A percentile compares a stretch with the other conserved stretches of the same genome.
Evolutionary conservation across 306 rosid species (phyloP).

Genomic region (Trifolium fragiferum): DNA sequence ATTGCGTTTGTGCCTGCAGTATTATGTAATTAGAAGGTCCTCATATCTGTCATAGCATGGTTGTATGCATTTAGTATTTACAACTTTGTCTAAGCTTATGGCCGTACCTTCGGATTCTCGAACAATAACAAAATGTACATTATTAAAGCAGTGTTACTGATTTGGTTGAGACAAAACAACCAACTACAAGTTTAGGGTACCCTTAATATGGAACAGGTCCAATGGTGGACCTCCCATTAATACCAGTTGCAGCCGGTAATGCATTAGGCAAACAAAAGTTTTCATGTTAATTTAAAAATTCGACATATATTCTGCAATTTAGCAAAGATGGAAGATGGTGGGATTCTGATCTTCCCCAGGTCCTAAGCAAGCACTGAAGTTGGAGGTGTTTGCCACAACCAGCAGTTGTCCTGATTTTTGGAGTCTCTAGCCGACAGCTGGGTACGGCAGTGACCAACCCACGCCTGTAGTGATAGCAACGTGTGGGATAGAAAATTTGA

Average conservation of each 20-base stretch:
- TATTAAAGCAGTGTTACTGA: no score
- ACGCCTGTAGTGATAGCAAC: background rate
- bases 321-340: background rate
- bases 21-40: background rate
- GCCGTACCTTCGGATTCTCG: no score
- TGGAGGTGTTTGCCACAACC: background rate
- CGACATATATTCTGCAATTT: background rate
- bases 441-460: background rate
- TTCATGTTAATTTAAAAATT: background rate
- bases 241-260: background rate
- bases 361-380: background rate
- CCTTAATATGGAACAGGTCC: background rate
- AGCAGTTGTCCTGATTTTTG: background rate
- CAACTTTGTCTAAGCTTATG: no score
- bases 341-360: background rate
- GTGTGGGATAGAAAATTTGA: no score
- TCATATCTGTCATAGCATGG: no score
- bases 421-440: background rate
- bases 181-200: background rate
- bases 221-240: background rate
- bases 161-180: background rate
- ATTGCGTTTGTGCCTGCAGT: background rate
- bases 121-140: no score
- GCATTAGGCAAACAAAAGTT: background rate
- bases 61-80: no score